These are phyloP conservation scores for Sugiyamaella xylanicola DNA, from an alignment of 1,139 yeast genomes.

Conservation along the genomic window DNA sequence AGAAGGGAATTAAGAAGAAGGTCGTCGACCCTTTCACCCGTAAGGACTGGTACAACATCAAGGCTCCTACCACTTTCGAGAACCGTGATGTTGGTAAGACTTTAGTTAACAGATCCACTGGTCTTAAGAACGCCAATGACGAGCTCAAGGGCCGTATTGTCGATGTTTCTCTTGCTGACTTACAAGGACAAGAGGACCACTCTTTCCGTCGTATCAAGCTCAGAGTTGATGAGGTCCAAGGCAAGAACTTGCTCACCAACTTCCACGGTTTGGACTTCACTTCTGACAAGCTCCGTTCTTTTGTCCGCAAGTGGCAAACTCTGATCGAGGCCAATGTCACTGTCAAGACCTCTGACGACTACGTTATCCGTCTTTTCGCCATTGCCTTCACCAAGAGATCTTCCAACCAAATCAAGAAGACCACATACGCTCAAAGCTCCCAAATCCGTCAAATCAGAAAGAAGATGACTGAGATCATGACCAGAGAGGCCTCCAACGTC, in stretches of 20 bases:
- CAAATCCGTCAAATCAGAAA: slow-evolving; percentile 85
- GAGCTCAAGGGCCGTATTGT: slow-evolving; percentile 89
- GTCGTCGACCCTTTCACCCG: slow-evolving; percentile 94
- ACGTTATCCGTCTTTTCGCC: slow-evolving; percentile 84
- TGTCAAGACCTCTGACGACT: slow-evolving; percentile 89
- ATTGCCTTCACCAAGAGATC: slow-evolving; percentile 93
- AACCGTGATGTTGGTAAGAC: slow-evolving; percentile 95
- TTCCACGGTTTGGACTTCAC: slow-evolving; percentile 95
- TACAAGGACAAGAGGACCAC: slow-evolving; percentile 92
- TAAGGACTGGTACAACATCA: slow-evolving; percentile 93
- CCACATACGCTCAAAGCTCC: slow-evolving; percentile 87
- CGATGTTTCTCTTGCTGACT: slow-evolving; percentile 84
- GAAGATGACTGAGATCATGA: slow-evolving; percentile 84
- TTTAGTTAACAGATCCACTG: slow-evolving; percentile 88
- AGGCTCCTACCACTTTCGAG: slow-evolving; percentile 94
- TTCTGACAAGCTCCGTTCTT: slow-evolving; percentile 84
- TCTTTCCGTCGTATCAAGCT: slow-evolving; percentile 86
- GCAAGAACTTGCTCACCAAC: slow-evolving; percentile 90
- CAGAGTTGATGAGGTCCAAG: slow-evolving; percentile 92
- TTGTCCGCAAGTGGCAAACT: slow-evolving; percentile 93
- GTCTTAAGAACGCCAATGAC: slow-evolving; percentile 89
- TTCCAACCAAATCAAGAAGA: slow-evolving; percentile 87
- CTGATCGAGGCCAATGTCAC: slow-evolving; percentile 89
- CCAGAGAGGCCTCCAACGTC: slow-evolving; percentile 73
- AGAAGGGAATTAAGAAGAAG: slow-evolving; percentile 95